Conservation (phyloP, 202 grass and related monocot species). For the Carex sylvatica region DNA sequence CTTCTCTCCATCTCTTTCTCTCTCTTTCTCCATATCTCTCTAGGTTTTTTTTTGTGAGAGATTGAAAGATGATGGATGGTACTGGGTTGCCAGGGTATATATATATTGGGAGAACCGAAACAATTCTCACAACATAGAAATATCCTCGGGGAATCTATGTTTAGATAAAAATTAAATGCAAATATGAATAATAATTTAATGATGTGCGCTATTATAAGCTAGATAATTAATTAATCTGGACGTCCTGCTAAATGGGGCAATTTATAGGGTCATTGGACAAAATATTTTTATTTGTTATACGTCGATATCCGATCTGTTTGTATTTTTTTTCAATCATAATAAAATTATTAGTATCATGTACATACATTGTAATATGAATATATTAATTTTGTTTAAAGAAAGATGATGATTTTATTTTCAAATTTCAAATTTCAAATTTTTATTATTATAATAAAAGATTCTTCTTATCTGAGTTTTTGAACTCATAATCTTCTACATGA, state of each 20-base stretch:
- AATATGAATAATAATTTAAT: neutral
- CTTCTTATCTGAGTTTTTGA: too few relatives aligned
- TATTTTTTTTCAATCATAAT: too few relatives aligned
- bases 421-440: too few relatives aligned
- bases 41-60: conserved; percentile 2
- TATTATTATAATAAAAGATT: too few relatives aligned
- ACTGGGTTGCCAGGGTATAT: neutral
- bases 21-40: conserved; percentile 1
- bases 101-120: neutral
- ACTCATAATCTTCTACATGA: too few relatives aligned
- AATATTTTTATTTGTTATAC: neutral
- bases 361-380: too few relatives aligned
- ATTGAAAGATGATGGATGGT: neutral
- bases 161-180: conserved; percentile 2
- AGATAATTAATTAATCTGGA: neutral
- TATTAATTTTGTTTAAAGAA: too few relatives aligned
- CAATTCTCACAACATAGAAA: too few relatives aligned
- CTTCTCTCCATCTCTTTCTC: conserved; percentile 2
- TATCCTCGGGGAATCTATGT: neutral
- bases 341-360: neutral
- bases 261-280: neutral
- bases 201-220: neutral
- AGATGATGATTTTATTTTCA: too few relatives aligned
- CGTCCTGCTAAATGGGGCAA: neutral
- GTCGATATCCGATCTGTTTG: neutral